phyloP scores from a whole-genome alignment of 2,329 filamentous ascomycete species.

The Cladosporium austrohemisphaericum region DNA sequence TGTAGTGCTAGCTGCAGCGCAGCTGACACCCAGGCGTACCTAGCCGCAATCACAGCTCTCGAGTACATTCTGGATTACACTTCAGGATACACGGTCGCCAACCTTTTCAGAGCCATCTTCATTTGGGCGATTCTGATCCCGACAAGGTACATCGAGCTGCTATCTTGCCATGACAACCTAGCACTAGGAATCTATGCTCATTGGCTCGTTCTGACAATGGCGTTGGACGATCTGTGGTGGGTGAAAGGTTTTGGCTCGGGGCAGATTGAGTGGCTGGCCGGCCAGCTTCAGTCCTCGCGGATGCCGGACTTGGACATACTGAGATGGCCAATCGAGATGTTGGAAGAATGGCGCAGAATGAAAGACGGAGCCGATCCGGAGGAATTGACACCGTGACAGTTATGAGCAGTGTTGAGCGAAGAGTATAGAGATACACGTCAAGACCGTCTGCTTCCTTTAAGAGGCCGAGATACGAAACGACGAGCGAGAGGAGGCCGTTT shows the following conservation, averaged over 20 bases:
- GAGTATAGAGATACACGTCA: no score
- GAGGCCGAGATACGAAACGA: no score
- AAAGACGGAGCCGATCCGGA: no score
- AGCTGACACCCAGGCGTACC: background rate
- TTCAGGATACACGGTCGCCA: background rate
- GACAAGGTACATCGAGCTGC: background rate
- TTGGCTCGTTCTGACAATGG: slow-evolving; percentile 13
- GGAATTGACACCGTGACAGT: no score
- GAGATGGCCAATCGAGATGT: no score
- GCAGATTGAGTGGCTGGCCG: background rate
- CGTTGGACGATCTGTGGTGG: slow-evolving; percentile 10
- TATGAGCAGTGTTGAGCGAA: no score
- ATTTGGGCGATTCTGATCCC: slow-evolving; percentile 11
- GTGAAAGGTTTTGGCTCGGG: slow-evolving; percentile 7
- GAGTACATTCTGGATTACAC: background rate
- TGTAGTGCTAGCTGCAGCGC: background rate
- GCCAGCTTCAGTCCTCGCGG: no score
- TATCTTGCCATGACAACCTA: background rate
- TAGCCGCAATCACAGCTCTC: background rate
- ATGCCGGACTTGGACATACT: no score
- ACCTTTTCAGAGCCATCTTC: slow-evolving; percentile 13
- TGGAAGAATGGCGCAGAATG: no score
- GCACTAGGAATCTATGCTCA: slow-evolving; percentile 10
- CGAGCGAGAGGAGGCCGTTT: no score
- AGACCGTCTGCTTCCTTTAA: no score